Conservation (phyloP, 2,329 filamentous ascomycete genomes). For the Whalleya microplaca region DNA sequence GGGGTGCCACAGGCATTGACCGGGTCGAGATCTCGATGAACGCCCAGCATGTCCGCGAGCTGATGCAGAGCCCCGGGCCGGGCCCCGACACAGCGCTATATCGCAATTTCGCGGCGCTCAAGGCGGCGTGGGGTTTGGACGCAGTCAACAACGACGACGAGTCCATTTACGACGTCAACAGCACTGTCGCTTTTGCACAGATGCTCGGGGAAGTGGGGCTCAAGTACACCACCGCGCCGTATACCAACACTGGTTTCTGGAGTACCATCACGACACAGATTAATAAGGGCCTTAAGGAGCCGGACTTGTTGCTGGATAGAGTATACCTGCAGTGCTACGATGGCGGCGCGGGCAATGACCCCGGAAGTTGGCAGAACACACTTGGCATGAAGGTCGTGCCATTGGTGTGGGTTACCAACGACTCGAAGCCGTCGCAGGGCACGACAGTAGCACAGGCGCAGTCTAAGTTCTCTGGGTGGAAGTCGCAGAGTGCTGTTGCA, state of each 20-base stretch:
- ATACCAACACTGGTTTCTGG: conserved; percentile 47
- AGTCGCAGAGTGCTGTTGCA: conserved; percentile 34
- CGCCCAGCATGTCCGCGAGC: conserved; percentile 43
- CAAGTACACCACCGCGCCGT: conserved; percentile 48
- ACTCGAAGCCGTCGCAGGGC: conserved; percentile 48
- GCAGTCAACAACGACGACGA: conserved; percentile 53
- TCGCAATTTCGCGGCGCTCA: conserved; percentile 45
- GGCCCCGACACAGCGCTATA: conserved; percentile 40
- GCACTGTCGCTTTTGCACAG: conserved; percentile 46
- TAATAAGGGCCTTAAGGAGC: conserved; percentile 31
- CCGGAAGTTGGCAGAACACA: conserved; percentile 41
- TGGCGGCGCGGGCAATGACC: conserved; percentile 46
- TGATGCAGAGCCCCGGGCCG: conserved; percentile 42
- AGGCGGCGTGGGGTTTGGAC: conserved; percentile 46
- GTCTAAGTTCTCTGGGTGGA: conserved; percentile 42
- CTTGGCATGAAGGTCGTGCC: conserved; percentile 48
- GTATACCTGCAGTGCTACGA: conserved; percentile 51
- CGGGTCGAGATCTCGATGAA: conserved; percentile 50
- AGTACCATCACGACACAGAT: conserved; percentile 34
- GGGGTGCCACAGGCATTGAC: conserved; percentile 37
- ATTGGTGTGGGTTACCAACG: conserved; percentile 49
- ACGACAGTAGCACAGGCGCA: conserved; percentile 42
- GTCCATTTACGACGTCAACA: conserved; percentile 45
- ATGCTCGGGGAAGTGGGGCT: conserved; percentile 47
- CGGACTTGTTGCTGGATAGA: conserved; percentile 42